Percentiles rank a stretch among this genome's conserved stretches.
Conservation (phyloP, 2,329 filamentous ascomycete species). For the Xylaria sp. region DNA sequence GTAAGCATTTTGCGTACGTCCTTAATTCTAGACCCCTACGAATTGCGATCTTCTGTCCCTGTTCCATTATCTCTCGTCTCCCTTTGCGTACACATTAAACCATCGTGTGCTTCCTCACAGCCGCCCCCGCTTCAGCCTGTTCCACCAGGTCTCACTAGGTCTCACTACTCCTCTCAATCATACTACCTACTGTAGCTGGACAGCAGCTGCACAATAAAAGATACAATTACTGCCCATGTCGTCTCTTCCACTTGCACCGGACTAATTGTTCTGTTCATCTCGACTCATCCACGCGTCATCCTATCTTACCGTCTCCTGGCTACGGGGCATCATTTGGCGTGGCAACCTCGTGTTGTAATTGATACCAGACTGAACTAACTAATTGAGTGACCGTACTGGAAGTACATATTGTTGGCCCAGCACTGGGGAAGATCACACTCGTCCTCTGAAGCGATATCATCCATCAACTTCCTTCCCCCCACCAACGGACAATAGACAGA, state of each 20-base stretch:
- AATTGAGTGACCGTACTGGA: not conserved
- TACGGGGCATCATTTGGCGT: not conserved
- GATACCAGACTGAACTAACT: not conserved
- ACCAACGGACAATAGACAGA: not conserved
- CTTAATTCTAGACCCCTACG: not conserved
- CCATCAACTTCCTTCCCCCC: not conserved
- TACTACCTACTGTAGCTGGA: constrained; percentile 1
- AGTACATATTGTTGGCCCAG: not conserved
- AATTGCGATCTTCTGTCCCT: not conserved
- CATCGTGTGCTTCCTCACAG: not conserved
- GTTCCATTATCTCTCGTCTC: not conserved
- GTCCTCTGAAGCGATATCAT: not conserved
- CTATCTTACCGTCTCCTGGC: not conserved
- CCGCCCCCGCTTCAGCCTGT: not conserved
- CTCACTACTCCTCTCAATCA: constrained; percentile 1
- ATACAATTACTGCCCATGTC: constrained; percentile 10
- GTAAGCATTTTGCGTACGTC: not conserved
- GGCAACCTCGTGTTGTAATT: not conserved
- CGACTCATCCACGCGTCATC: not conserved
- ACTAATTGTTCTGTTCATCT: not conserved
- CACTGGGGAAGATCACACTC: not conserved
- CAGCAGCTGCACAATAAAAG: constrained; percentile 19
- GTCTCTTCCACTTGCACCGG: not conserved
- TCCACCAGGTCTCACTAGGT: constrained; percentile 6
- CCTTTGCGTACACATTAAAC: not conserved